phyloP scores from a whole-genome alignment of 768 basidiomycete species.

The Tylopilus plumbeoviolaceoides region DNA sequence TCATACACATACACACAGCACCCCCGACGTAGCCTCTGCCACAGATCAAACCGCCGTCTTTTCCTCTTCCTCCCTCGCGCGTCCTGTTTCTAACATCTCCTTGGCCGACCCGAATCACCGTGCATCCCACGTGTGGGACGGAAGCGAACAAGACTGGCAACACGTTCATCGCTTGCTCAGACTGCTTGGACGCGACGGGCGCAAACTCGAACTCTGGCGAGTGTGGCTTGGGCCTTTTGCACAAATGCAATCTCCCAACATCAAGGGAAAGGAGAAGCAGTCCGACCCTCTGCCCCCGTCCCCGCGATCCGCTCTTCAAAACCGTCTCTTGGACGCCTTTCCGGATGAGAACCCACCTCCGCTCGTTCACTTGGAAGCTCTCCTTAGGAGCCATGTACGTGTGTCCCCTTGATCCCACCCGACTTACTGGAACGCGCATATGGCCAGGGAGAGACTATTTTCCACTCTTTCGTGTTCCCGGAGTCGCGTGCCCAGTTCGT shows the following conservation, averaged over 20 bases:
- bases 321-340: conserved; percentile 8
- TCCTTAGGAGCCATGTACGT: conserved; percentile 61
- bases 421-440: conserved; percentile 9
- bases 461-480: conserved; percentile 65
- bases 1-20: conserved; percentile 5
- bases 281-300: conserved; percentile 29
- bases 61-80: conserved; percentile 11
- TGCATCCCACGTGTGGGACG: conserved; percentile 50
- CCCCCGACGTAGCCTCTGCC: not conserved
- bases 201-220: conserved; percentile 73
- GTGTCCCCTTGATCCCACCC: conserved; percentile 1
- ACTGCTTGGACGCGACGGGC: conserved; percentile 58
- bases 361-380: conserved; percentile 42
- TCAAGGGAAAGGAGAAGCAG: conserved; percentile 40
- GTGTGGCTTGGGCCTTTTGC: conserved; percentile 55
- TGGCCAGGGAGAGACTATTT: conserved; percentile 49
- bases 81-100: conserved; percentile 19
- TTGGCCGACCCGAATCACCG: conserved; percentile 14
- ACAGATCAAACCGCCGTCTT: not conserved
- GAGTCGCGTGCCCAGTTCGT: conserved; percentile 70
- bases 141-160: conserved; percentile 57
- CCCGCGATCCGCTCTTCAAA: conserved; percentile 4
- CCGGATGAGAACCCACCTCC: conserved; percentile 22
- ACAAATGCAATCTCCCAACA: conserved; percentile 4
- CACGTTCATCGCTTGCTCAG: conserved; percentile 51